phyloP scores from a whole-genome alignment of 2,329 filamentous ascomycete species.

The Metarhizium robertsii region DNA sequence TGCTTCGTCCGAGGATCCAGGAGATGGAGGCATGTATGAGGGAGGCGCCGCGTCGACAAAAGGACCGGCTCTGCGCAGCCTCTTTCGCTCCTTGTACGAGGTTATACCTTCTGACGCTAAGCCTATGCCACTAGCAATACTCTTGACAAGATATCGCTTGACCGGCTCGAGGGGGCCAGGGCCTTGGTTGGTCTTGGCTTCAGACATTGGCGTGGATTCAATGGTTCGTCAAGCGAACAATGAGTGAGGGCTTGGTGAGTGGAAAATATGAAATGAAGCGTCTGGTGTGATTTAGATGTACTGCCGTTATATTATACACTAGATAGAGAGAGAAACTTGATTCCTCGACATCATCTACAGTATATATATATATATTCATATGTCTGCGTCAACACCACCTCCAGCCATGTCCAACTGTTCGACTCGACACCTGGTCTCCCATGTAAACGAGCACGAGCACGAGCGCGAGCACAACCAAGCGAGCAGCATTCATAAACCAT shows the following conservation, averaged over 20 bases:
- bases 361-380: background rate
- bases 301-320: background rate
- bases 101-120: background rate
- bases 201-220: background rate
- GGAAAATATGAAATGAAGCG: background rate
- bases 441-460: background rate
- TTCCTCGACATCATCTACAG: background rate
- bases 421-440: background rate
- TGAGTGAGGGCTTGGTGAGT: background rate
- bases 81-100: background rate
- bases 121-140: background rate
- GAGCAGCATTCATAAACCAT: background rate
- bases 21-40: background rate
- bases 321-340: background rate
- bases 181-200: background rate
- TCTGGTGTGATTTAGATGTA: too few relatives aligned
- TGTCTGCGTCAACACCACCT: background rate
- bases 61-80: background rate
- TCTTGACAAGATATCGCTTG: slow-evolving; percentile 2
- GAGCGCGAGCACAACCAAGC: background rate
- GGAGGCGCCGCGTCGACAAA: background rate
- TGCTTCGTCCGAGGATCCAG: background rate
- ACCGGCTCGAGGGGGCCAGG: background rate
- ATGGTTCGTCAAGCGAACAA: background rate
- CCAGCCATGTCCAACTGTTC: background rate